Percentiles rank a stretch among this genome's conserved stretches.
Conservation (phyloP, 2,329 filamentous ascomycete species). For the Endocalyx cinctus region DNA sequence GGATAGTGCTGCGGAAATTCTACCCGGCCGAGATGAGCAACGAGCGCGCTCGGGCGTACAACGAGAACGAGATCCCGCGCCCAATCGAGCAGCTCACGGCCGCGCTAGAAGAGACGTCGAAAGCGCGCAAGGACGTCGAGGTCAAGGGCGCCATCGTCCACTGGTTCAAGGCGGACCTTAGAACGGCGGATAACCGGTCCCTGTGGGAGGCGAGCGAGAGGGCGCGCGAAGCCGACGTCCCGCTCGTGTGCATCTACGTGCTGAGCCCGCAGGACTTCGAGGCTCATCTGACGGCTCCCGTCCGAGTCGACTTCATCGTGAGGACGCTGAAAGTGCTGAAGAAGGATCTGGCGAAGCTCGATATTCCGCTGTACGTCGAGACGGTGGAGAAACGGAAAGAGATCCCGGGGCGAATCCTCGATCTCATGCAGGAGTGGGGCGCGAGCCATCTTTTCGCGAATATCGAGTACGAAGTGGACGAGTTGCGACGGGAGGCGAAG, state of each 20-base stretch:
- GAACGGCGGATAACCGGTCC: constrained; percentile 68
- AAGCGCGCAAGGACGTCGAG: constrained; percentile 45
- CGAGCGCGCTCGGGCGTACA: constrained; percentile 70
- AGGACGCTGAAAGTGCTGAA: constrained; percentile 63
- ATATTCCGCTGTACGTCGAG: constrained; percentile 76
- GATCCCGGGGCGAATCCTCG: constrained; percentile 57
- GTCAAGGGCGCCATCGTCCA: constrained; percentile 67
- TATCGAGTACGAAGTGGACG: constrained; percentile 89
- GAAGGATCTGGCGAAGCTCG: constrained; percentile 60
- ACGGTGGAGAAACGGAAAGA: constrained; percentile 61
- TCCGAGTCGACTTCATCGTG: constrained; percentile 77
- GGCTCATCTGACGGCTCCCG: constrained; percentile 69
- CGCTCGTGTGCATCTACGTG: constrained; percentile 73
- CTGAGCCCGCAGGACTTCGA: constrained; percentile 80
- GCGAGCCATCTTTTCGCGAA: constrained; percentile 75
- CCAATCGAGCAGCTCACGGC: constrained; percentile 66
- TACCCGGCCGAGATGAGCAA: constrained; percentile 88
- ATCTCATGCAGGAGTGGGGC: constrained; percentile 66
- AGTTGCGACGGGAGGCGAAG: constrained; percentile 70
- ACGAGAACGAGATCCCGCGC: constrained; percentile 60
- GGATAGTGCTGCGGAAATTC: constrained; percentile 67
- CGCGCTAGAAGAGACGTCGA: constrained; percentile 57
- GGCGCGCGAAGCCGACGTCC: constrained; percentile 63
- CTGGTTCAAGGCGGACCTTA: constrained; percentile 86
- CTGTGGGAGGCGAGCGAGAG: constrained; percentile 62